phyloP scores from a whole-genome alignment of 169 alveolate species.

The Plasmodium coatneyi region DNA sequence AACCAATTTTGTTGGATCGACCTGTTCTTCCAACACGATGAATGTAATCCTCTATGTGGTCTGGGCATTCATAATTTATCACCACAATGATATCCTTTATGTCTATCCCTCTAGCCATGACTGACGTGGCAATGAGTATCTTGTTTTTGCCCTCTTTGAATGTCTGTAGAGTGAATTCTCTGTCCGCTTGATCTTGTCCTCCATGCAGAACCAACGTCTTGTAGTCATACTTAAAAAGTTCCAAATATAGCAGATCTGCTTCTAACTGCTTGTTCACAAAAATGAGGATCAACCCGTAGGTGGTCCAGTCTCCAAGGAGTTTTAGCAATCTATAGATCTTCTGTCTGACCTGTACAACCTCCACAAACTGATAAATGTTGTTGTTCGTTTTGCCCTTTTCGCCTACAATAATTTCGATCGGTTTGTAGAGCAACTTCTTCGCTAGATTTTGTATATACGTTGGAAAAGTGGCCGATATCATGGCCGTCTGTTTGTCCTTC shows the following conservation, averaged over 20 bases:
- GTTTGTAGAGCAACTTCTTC: conserved; percentile 94
- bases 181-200: conserved; percentile 98
- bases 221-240: conserved; percentile 88
- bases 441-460: conserved; percentile 95
- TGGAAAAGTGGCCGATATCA: conserved; percentile 99
- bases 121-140: conserved; percentile 98
- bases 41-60: conserved; percentile 99
- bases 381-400: conserved; percentile 92
- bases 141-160: conserved; percentile 87
- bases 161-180: conserved; percentile 95
- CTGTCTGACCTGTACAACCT: conserved; percentile 90
- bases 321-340: conserved; percentile 92
- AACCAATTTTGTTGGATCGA: conserved; percentile 98
- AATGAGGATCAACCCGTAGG: conserved; percentile 95
- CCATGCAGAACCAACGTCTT: conserved; percentile 96
- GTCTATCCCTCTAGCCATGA: conserved; percentile 99
- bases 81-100: conserved; percentile 95
- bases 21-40: conserved; percentile 99
- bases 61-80: conserved; percentile 97
- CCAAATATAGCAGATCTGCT: conserved; percentile 95
- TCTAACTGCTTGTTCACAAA: conserved; percentile 97
- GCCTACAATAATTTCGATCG: conserved; percentile 96
- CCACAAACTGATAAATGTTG: conserved; percentile 95
- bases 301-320: conserved; percentile 96
- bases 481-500: conserved; percentile 95